Conservation (phyloP, 495 filamentous ascomycete species). For the Penicillium macrosclerotiorum region DNA sequence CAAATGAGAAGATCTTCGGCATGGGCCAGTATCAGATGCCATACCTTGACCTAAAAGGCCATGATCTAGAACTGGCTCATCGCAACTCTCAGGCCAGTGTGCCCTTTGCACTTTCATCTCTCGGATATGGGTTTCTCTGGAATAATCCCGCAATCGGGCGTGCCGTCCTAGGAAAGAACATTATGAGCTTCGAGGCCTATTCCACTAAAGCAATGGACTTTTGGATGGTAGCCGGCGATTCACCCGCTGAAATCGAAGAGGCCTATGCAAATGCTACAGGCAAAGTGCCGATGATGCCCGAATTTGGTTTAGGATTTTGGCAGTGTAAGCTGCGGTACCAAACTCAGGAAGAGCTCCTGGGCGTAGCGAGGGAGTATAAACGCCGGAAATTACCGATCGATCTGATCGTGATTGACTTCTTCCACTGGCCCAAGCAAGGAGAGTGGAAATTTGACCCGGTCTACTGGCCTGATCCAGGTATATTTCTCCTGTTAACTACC, state of each 20-base stretch:
- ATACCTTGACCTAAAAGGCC: conserved; percentile 52
- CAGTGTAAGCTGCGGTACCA: conserved; percentile 60
- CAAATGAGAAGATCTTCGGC: conserved; percentile 55
- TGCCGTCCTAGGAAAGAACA: conserved; percentile 53
- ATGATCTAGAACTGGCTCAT: conserved; percentile 58
- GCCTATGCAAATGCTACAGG: conserved; percentile 51
- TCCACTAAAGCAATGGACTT: conserved; percentile 54
- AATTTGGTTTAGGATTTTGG: conserved; percentile 62
- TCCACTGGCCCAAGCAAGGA: conserved; percentile 58
- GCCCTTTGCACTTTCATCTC: conserved; percentile 52
- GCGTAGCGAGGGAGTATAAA: conserved; percentile 53
- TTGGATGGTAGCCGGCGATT: conserved; percentile 56
- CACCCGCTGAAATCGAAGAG: conserved; percentile 49
- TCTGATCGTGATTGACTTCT: conserved; percentile 58
- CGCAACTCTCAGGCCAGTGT: conserved; percentile 59
- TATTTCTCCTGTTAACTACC: too few relatives aligned
- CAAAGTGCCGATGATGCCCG: conserved; percentile 59
- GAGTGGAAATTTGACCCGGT: conserved; percentile 58
- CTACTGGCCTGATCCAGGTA: conserved; percentile 56
- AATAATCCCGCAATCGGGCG: conserved; percentile 57
- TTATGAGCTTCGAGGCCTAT: conserved; percentile 56
- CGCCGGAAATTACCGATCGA: conserved; percentile 49
- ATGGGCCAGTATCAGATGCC: conserved; percentile 64
- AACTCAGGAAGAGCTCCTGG: conserved; percentile 55
- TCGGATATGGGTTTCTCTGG: conserved; percentile 58